Evolutionary conservation across 2,329 filamentous ascomycete species (phyloP).

Genomic region (Capronia coronata): DNA sequence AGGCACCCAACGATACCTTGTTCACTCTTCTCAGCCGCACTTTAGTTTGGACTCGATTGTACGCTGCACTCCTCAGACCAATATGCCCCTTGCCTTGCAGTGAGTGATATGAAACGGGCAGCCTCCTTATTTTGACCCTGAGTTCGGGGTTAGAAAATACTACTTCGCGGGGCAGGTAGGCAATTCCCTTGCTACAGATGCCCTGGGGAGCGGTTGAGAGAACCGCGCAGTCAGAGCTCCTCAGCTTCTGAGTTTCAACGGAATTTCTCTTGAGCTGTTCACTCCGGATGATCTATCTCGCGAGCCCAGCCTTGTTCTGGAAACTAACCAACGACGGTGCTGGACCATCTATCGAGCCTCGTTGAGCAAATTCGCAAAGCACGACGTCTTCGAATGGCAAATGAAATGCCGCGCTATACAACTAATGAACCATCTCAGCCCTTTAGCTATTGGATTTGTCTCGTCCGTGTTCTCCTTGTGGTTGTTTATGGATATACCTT

Average conservation of each 20-base stretch:
- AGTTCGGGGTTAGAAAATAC: too few species aligned
- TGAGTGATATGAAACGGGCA: neutral
- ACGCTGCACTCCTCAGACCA: neutral
- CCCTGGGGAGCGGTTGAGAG: too few species aligned
- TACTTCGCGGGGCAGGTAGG: too few species aligned
- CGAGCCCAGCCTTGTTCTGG: neutral
- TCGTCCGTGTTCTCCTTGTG: neutral
- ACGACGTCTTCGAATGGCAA: neutral
- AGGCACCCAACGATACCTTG: neutral
- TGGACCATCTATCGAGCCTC: neutral
- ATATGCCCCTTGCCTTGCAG: neutral
- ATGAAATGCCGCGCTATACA: neutral
- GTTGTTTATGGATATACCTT: neutral
- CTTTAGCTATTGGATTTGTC: neutral
- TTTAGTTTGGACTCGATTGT: neutral
- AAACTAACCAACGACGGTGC: neutral
- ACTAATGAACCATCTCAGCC: neutral
- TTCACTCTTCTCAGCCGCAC: neutral
- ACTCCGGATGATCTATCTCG: neutral
- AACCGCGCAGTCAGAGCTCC: too few species aligned
- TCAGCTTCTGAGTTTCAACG: neutral
- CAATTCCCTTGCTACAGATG: too few species aligned
- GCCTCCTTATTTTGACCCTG: neutral
- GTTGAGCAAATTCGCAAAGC: neutral
- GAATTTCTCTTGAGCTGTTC: neutral